phyloP scores from a whole-genome alignment of 345 rosid genomes.

The Moricandia moricandioides region DNA sequence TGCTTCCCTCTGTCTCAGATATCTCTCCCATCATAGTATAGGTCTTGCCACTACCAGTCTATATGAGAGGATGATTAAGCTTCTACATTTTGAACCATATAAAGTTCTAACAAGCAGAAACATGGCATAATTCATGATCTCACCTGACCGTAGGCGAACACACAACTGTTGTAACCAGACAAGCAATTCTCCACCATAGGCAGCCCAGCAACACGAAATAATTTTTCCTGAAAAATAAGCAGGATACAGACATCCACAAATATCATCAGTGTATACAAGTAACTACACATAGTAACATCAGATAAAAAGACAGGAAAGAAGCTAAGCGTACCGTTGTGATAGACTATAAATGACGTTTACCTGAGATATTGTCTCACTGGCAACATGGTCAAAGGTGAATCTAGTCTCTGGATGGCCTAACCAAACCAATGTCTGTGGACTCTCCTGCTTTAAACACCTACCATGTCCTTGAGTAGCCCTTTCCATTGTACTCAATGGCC shows the following conservation, averaged over 20 bases:
- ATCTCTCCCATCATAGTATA: slow-evolving; percentile 95
- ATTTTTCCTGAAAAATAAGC: slow-evolving; percentile 64
- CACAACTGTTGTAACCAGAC: slow-evolving; percentile 92
- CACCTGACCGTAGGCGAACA: slow-evolving; percentile 98
- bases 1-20: slow-evolving; percentile 48
- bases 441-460: slow-evolving; percentile 78
- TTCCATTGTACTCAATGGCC: slow-evolving; percentile 68
- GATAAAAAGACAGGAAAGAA: not conserved
- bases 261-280: not conserved
- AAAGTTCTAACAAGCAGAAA: slow-evolving; percentile 17
- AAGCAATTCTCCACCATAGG: slow-evolving; percentile 97
- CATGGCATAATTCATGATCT: slow-evolving; percentile 7
- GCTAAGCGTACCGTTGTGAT: not conserved
- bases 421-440: slow-evolving; percentile 69
- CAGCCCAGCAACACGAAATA: slow-evolving; percentile 81
- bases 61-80: slow-evolving; percentile 33
- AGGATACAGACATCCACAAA: slow-evolving; percentile 19
- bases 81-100: slow-evolving; percentile 1
- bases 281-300: not conserved
- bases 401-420: slow-evolving; percentile 89
- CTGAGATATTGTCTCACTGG: slow-evolving; percentile 81
- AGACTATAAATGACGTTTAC: slow-evolving; percentile 33
- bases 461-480: slow-evolving; percentile 61
- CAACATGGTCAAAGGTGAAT: slow-evolving; percentile 90
- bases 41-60: slow-evolving; percentile 99